Base-by-base conservation (phyloP, 2,329 filamentous ascomycete species). In the Lasiodiplodia sp. region DNA sequence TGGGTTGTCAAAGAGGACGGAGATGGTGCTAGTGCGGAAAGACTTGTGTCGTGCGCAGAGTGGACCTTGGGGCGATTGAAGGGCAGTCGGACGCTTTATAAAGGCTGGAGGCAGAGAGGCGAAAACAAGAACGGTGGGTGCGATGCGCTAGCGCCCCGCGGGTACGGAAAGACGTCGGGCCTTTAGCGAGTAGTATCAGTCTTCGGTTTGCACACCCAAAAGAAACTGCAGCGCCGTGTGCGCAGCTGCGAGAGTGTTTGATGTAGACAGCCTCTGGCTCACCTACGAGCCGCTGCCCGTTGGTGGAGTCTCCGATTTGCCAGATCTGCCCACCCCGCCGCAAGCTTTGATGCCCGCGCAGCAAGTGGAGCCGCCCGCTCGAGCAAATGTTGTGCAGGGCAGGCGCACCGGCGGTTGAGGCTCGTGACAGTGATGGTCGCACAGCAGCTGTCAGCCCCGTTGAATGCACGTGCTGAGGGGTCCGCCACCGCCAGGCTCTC, bases 311-410 rank as follows among this genome's bases (percentile, higher is more conserved):
- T 56, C 51, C 8, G 37, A 56, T 44, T 34, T 11, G 21, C 63
- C 40, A 28, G 63, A 66, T 66, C 63, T 66, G 63, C 52, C 51
- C 52, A 28, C 60, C 60, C 60, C 60, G 66, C 56, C 25, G 66
- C 65, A 34, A 40, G 65, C 53, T 67, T 67, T 49, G 65, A 58
- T 58, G 53, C 65, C 55, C 65, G 55, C 65, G 55, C 65, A 67
- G 65, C 53, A 60, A 58, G 65, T 67, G 65, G 65, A 67, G 38
- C 55, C 55, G 55, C n/a, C 60, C 60, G 60, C 60, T 64, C 60
- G 60, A 64, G 47, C 60, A 52, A 25, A 64, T 64, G 60, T 64
- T 64, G 60, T 64, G 60, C 60, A 64, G 60, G 55, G 18, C 60
- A 25, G 44, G 57, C 40, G 40, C 58, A 63, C 47, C 21, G 28